These are phyloP conservation scores for Ogataea paradorogensis DNA, from an alignment of 805 yeast species.

Conservation along the genomic window DNA sequence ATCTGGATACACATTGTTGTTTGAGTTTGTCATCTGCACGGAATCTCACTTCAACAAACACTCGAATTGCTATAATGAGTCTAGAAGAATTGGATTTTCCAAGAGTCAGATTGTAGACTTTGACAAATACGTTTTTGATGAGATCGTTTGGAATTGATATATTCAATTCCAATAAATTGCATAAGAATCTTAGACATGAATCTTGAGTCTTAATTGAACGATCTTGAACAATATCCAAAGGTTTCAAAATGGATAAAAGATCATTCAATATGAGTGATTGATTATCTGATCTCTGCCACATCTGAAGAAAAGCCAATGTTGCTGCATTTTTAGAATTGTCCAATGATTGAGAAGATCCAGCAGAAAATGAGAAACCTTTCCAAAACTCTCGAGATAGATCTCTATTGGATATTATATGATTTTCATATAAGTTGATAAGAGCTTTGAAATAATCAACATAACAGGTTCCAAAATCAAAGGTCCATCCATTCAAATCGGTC, in stretches of 20 bases:
- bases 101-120: constrained; percentile 56
- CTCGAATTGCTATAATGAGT: constrained; percentile 38
- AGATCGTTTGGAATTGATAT: constrained; percentile 31
- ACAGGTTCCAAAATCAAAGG: neutral
- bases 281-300: constrained; percentile 21
- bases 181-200: constrained; percentile 29
- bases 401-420: constrained; percentile 7
- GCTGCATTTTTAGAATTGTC: constrained; percentile 43
- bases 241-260: constrained; percentile 30
- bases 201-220: constrained; percentile 24
- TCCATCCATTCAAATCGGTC: constrained; percentile 24
- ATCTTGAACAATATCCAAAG: constrained; percentile 11
- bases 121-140: constrained; percentile 38
- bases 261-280: constrained; percentile 20
- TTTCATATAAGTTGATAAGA: constrained; percentile 25
- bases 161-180: constrained; percentile 41
- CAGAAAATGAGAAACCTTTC: constrained; percentile 52
- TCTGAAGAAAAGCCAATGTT: constrained; percentile 34
- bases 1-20: constrained; percentile 21
- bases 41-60: constrained; percentile 36
- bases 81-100: constrained; percentile 41
- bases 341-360: constrained; percentile 55
- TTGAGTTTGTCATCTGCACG: neutral
- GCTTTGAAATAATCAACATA: constrained; percentile 29
- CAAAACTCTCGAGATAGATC: constrained; percentile 41